These are phyloP conservation scores for Clarireedia paspali DNA, from an alignment of 2,329 filamentous ascomycete species.

Conservation along the genomic window DNA sequence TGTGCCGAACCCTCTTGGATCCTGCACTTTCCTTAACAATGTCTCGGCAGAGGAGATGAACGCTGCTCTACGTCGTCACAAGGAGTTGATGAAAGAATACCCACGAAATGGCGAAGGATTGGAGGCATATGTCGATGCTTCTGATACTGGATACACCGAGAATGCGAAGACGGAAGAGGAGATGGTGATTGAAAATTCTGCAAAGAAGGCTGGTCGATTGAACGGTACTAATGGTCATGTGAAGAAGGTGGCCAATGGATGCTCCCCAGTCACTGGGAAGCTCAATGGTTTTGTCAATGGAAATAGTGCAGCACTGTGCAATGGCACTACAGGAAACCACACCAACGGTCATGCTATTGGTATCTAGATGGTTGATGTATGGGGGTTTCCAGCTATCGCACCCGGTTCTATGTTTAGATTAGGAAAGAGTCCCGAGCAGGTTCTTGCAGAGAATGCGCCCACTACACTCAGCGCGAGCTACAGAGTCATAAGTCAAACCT, in stretches of 20 bases:
- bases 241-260: neutral
- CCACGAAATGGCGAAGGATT: conserved; percentile 57
- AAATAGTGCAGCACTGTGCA: neutral
- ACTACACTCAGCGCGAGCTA: too few species aligned
- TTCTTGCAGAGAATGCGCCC: too few species aligned
- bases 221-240: conserved; percentile 18
- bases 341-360: neutral
- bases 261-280: neutral
- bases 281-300: neutral
- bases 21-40: conserved; percentile 62
- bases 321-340: neutral
- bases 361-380: neutral
- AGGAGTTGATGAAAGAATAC: conserved; percentile 53
- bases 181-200: conserved; percentile 15
- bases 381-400: neutral
- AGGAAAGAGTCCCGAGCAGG: too few species aligned
- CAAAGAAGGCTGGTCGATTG: conserved; percentile 20
- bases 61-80: conserved; percentile 52
- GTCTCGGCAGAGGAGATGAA: conserved; percentile 55
- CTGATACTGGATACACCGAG: conserved; percentile 52
- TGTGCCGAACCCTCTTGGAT: conserved; percentile 59
- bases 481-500: too few species aligned
- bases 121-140: conserved; percentile 62
- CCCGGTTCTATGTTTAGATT: neutral
- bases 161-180: conserved; percentile 24